A percentile compares a stretch with the other conserved stretches of the same genome.
phyloP scores from a whole-genome alignment of 75 land plant genomes.

The Picea sitchensis region DNA sequence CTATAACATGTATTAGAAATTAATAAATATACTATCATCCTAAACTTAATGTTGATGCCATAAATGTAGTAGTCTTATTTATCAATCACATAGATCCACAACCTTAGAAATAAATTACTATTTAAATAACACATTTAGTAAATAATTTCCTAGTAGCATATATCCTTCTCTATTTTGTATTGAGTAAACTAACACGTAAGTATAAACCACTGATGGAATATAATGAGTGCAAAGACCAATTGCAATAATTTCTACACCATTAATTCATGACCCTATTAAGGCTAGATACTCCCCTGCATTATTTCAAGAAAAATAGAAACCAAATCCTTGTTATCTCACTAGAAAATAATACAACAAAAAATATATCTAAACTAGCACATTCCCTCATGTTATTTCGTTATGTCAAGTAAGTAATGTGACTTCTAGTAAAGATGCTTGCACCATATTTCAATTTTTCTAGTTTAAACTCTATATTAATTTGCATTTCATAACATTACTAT shows the following conservation, averaged over 20 bases:
- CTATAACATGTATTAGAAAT: neutral
- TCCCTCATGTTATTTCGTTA: neutral
- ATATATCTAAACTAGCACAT: no score
- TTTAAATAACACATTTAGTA: neutral
- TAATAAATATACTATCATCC: no score
- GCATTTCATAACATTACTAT: neutral
- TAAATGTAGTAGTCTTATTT: neutral
- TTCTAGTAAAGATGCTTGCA: neutral
- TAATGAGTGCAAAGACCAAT: constrained; percentile 89
- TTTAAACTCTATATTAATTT: neutral
- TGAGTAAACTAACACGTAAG: neutral
- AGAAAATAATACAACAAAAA: neutral
- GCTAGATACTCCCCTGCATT: constrained; percentile 86
- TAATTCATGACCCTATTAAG: constrained; percentile 74
- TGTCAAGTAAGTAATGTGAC: neutral
- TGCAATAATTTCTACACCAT: constrained; percentile 84
- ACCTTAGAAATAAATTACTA: neutral
- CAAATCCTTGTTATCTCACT: neutral
- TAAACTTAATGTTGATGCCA: neutral
- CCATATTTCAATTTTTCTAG: neutral
- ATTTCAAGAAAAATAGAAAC: neutral
- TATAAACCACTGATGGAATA: constrained; percentile 72
- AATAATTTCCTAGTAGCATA: neutral
- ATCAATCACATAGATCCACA: neutral
- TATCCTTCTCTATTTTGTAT: no score